These are phyloP conservation scores for Artemisia annua DNA, from an alignment of 129 eudicot genomes.

Conservation along the genomic window DNA sequence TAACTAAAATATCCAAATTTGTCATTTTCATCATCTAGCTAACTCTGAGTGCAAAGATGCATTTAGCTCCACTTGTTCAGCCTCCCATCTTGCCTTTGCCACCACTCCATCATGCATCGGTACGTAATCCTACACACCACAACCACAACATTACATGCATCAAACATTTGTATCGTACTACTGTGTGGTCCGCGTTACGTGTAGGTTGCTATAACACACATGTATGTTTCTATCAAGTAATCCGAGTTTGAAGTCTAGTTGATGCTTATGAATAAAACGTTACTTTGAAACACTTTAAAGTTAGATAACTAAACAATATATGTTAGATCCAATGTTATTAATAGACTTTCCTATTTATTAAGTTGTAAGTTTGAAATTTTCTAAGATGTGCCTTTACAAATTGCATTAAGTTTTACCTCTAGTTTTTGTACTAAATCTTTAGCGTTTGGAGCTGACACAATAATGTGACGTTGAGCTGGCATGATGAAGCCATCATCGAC, in stretches of 20 bases:
- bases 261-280: no score
- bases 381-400: no score
- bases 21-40: conserved; percentile 38
- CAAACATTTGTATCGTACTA: conserved; percentile 10
- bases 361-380: no score
- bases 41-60: conserved; percentile 46
- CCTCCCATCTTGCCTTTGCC: conserved; percentile 67
- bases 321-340: no score
- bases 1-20: conserved; percentile 7
- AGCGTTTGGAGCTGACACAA: conserved; percentile 55
- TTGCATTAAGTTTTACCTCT: conserved; percentile 33
- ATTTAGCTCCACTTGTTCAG: conserved; percentile 66
- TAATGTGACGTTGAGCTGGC: conserved; percentile 61
- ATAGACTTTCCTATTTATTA: no score
- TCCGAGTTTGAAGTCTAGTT: not conserved
- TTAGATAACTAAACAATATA: no score
- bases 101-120: conserved; percentile 63
- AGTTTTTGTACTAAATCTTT: conserved; percentile 54
- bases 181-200: not conserved
- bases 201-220: not conserved
- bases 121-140: conserved; percentile 54
- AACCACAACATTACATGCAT: conserved; percentile 25
- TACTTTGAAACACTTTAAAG: no score
- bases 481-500: conserved; percentile 63
- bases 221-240: not conserved